Base-by-base conservation (phyloP, 179 eudicot species). In the Carnegiea gigantea region DNA sequence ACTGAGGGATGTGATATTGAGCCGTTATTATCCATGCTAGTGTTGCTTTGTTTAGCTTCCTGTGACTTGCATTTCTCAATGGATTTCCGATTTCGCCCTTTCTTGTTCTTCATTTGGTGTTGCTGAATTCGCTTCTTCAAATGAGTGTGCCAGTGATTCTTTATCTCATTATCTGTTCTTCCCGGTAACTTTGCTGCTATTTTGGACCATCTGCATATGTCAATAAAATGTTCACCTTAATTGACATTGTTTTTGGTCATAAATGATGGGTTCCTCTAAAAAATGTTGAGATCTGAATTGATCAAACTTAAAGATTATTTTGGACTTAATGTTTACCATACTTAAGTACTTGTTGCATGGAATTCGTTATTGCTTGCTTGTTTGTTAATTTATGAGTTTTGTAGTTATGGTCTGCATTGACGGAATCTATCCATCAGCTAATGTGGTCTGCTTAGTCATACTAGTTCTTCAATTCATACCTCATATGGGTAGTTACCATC, bases 91-190 rank as follows among this genome's bases (percentile, higher is more conserved):
- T 71, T 71, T 71, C 48, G 75, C 48, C 75, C 75, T 21, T 71
- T 71, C 75, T 17, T 71, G 75, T 18, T 71, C 48, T 38, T 71
- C 12, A 5, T 18, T 8, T 71, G 73, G 9, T 70, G 75, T 38
- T 36, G 75, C 18, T 33, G 46, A 33, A 33, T 38, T 13, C 75
- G n/a, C 48, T 71, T 71, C 75, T 71, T 71, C 48, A 71, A 2
- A 18, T 71, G 75, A 2, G 75, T 71, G 48, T 71, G 75, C 75
- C 75, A 71, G 3, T 71, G 48, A 38, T 71, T 71, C 24, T 71
- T 71, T 71, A 71, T 71, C 46, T 71, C 75, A 36, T 71, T 71
- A 48, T 71, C 75, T 20, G 75, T 71, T 38, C 75, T 71, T 2
- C 75, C 75, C 4, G 75, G 28, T 17, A 71, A 38, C 18, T 36